Conservation (phyloP, 768 basidiomycete genomes). For the Obba rivulosa region DNA sequence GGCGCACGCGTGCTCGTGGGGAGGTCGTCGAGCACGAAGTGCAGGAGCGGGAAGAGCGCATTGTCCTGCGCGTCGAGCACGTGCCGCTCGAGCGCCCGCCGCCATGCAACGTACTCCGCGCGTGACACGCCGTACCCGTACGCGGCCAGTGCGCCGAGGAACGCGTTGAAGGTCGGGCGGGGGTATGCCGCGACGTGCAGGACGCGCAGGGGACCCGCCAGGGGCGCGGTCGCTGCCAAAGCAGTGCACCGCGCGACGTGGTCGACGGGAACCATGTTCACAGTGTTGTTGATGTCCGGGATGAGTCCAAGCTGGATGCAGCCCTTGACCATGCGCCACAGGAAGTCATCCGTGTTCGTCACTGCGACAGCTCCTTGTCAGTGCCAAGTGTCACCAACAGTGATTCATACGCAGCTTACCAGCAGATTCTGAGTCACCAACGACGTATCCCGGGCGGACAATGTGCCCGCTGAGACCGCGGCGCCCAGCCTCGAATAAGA, state of each 20-base stretch:
- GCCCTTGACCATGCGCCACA: conserved; percentile 98
- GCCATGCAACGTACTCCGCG: conserved; percentile 91
- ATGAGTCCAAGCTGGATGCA: conserved; percentile 95
- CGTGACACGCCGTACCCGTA: conserved; percentile 79
- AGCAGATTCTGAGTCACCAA: conserved; percentile 85
- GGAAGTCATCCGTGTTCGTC: conserved; percentile 98
- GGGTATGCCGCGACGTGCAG: conserved; percentile 86
- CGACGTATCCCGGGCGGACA: conserved; percentile 91
- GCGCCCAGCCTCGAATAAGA: conserved; percentile 86
- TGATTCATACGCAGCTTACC: conserved; percentile 42
- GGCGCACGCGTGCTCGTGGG: conserved; percentile 96
- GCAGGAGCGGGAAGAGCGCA: conserved; percentile 92
- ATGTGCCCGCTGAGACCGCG: conserved; percentile 84
- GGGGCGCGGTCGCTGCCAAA: conserved; percentile 62
- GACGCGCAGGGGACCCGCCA: conserved; percentile 49
- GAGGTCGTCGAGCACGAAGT: conserved; percentile 95
- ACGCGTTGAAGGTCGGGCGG: conserved; percentile 81
- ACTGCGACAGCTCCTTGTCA: conserved; percentile 41
- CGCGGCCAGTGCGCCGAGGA: conserved; percentile 63
- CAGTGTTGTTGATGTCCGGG: conserved; percentile 95
- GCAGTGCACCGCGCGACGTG: conserved; percentile 84
- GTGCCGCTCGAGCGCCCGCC: conserved; percentile 88
- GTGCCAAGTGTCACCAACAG: not conserved
- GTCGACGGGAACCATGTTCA: conserved; percentile 98
- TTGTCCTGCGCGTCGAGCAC: conserved; percentile 95